Conservation (phyloP, 108 stramenopile genomes). For the Phaeodactylum tricornutum region DNA sequence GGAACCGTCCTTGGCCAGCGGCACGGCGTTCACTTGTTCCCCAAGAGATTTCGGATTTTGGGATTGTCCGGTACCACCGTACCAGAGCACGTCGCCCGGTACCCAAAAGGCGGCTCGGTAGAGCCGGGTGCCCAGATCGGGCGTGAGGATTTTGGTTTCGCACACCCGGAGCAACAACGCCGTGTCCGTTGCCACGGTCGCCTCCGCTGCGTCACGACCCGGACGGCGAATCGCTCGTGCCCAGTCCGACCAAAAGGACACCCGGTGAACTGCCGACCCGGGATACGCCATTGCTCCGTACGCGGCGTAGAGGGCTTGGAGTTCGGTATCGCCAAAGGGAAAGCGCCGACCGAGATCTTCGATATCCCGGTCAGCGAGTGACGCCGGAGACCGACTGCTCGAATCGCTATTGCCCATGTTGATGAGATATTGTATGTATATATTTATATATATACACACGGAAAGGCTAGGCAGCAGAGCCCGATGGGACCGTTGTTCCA, state of each 20-base stretch:
- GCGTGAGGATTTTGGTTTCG: constrained; percentile 25
- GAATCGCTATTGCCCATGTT: too few species aligned
- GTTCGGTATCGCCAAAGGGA: constrained; percentile 50
- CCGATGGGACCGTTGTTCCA: too few species aligned
- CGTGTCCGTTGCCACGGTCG: background rate
- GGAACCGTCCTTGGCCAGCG: background rate
- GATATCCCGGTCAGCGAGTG: too few species aligned
- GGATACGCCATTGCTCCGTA: constrained; percentile 3
- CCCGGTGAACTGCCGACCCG: too few species aligned
- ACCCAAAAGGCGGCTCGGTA: constrained; percentile 21
- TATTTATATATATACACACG: too few species aligned
- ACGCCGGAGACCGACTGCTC: too few species aligned
- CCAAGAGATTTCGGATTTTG: too few species aligned
- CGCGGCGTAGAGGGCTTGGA: constrained; percentile 24
- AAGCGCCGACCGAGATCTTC: constrained; percentile 32
- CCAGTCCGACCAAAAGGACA: constrained; percentile 35
- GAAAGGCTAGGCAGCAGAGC: too few species aligned
- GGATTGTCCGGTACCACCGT: constrained; percentile 6
- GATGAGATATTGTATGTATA: too few species aligned
- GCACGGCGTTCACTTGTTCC: too few species aligned
- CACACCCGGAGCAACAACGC: constrained; percentile 12
- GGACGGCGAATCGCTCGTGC: background rate
- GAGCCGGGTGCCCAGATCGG: constrained; percentile 24
- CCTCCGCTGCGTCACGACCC: background rate
- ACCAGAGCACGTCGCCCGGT: constrained; percentile 4